Evolutionary conservation across 345 rosid species (phyloP).

Genomic region (Geranium rotundifolium): DNA sequence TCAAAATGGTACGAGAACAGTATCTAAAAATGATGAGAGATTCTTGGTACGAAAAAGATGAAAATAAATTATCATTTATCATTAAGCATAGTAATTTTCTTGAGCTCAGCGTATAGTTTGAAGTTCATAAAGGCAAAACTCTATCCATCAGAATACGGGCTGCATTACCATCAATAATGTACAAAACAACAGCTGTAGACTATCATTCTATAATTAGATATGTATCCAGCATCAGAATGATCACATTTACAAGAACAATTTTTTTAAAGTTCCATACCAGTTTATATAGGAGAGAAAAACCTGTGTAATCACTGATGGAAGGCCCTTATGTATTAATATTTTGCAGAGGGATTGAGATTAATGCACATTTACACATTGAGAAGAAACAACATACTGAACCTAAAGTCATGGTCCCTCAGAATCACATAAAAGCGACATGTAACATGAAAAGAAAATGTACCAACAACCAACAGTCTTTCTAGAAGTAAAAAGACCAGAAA

Average conservation of each 20-base stretch:
- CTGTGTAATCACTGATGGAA: neutral
- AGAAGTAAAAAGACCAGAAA: no score
- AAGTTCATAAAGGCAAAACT: no score
- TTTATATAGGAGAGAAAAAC: neutral
- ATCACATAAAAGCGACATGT: neutral
- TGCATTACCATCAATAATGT: no score
- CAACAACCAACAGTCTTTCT: neutral
- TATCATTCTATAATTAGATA: no score
- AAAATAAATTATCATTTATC: no score
- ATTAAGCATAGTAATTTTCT: no score
- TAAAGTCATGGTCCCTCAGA: neutral
- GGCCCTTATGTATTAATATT: neutral
- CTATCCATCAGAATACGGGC: no score
- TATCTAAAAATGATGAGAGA: neutral
- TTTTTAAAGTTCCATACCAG: neutral
- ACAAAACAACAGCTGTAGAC: no score
- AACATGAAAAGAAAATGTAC: neutral
- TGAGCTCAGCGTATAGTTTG: no score
- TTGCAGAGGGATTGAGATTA: neutral
- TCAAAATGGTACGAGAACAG: neutral
- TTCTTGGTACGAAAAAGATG: neutral
- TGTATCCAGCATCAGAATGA: neutral
- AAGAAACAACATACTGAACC: neutral
- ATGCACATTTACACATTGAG: neutral
- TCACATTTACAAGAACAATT: neutral